A percentile compares a stretch with the other conserved stretches of the same genome.
Conservation (phyloP, 352 stramenopile genomes). For the Phytophthora agathidicida region DNA sequence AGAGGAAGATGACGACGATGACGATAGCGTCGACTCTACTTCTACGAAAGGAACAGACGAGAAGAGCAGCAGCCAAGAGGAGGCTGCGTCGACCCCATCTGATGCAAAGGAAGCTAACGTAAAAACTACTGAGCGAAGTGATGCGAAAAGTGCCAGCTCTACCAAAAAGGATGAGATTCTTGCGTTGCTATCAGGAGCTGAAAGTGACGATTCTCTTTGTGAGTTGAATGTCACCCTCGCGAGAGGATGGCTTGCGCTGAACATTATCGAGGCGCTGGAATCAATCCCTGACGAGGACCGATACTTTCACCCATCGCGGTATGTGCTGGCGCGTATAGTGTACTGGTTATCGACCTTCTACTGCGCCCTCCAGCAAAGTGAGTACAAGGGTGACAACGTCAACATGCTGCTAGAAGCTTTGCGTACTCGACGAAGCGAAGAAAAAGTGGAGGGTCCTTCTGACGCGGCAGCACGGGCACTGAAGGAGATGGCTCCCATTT, state of each 20-base stretch:
- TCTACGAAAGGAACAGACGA: not conserved
- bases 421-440: conserved; percentile 18
- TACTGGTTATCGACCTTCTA: conserved; percentile 56
- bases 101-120: not conserved
- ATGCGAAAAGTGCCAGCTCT: conserved; percentile 27
- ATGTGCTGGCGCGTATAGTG: conserved; percentile 59
- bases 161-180: conserved; percentile 51
- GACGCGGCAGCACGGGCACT: conserved; percentile 49
- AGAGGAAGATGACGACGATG: conserved; percentile 30
- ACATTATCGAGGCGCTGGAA: conserved; percentile 76
- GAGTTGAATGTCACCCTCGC: conserved; percentile 31
- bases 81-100: not conserved
- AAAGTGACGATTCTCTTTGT: conserved; percentile 11
- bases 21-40: conserved; percentile 4
- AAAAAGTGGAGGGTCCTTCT: conserved; percentile 20
- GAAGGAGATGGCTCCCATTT: conserved; percentile 62
- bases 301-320: conserved; percentile 82
- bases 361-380: conserved; percentile 13
- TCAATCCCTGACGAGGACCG: conserved; percentile 79
- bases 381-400: conserved; percentile 9
- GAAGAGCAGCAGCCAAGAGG: conserved; percentile 10
- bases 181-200: conserved; percentile 31
- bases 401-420: conserved; percentile 32
- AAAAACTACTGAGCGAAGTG: not conserved
- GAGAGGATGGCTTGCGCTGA: conserved; percentile 54